Evolutionary conservation across 768 basidiomycete species (phyloP), one percentile per base, ranked within the genome.

Genomic region (Podaxis rugospora): DNA sequence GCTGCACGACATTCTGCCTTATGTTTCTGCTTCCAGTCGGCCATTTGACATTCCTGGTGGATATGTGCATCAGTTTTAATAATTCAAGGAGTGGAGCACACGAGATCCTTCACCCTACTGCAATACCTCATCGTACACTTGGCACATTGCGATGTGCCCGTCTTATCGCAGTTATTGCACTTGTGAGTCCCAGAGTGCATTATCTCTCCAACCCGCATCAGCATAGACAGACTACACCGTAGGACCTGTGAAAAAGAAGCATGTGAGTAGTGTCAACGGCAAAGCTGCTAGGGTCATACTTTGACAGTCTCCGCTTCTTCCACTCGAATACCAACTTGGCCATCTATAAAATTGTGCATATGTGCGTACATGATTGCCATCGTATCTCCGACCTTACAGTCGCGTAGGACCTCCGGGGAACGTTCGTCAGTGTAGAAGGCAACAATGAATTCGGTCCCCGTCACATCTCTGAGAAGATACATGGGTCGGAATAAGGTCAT

Each of bases 321-420:
- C 5, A 70, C 60, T 0, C 70, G 63, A 18, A 73, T 59, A 3
- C 72, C 72, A 27, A 65, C 28, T 51, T 71, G 70, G 1, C 74
- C 70, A 64, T 72, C 72, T 39, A 61, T 11, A 32, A 73, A 71
- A 1, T 25, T 5, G 62, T 72, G 71, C 40, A 66, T 58, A 10
- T 59, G 39, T 4, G 74, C 70, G 56, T 73, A 68, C 69, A 71
- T 73, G 44, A 75, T 65, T 32, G 65, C 66, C 52, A 74, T 69
- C 63, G 61, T 72, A 63, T 51, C 66, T 63, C 46, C 65, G 47
- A 59, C 49, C 50, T 61, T 63, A 61, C 49, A 59, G 42, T 55
- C 60, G 51, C 51, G 55, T 44, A 59, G 55, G 55, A 53, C 46
- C 42, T 59, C 62, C 11, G 49, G 56, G n/a, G 36, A 32, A 32